Conservation (phyloP, 768 basidiomycete genomes). For the Mycena olivaceomarginata region DNA sequence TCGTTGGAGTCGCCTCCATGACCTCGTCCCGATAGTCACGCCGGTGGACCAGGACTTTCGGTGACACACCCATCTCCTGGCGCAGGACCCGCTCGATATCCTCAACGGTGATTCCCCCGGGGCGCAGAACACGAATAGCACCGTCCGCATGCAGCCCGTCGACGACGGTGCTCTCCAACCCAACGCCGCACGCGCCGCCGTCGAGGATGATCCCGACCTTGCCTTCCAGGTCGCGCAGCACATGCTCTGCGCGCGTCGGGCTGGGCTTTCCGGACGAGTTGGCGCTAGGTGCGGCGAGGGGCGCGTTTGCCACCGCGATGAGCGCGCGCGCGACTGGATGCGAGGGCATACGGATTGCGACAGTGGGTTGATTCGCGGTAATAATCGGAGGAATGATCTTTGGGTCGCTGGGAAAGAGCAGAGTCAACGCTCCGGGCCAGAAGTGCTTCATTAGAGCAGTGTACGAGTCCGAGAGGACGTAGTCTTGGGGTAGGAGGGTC, state of each 20-base stretch:
- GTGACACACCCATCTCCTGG: constrained; percentile 61
- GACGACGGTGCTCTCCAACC: constrained; percentile 96
- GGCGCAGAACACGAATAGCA: constrained; percentile 87
- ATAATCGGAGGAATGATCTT: constrained; percentile 81
- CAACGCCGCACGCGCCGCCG: constrained; percentile 93
- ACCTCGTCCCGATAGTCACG: constrained; percentile 84
- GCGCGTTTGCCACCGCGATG: constrained; percentile 83
- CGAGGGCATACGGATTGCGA: constrained; percentile 95
- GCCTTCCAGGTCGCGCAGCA: constrained; percentile 84
- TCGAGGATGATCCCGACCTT: constrained; percentile 90
- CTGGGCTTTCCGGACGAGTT: constrained; percentile 96
- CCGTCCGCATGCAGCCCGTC: constrained; percentile 89
- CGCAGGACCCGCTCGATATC: constrained; percentile 80
- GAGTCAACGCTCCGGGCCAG: constrained; percentile 96
- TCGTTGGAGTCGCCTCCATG: constrained; percentile 90
- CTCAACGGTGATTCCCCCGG: constrained; percentile 95
- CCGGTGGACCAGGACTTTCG: constrained; percentile 84
- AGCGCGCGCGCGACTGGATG: constrained; percentile 95
- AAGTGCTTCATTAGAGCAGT: constrained; percentile 85
- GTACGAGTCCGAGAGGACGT: constrained; percentile 79
- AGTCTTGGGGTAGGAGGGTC: constrained; percentile 81
- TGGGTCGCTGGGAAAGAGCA: constrained; percentile 89
- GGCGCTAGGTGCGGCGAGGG: constrained; percentile 96
- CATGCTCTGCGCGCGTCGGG: constrained; percentile 93
- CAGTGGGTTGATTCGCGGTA: constrained; percentile 86